Evolutionary conservation across 331 rosid species (phyloP).

Genomic region (Dryas integrifolia): DNA sequence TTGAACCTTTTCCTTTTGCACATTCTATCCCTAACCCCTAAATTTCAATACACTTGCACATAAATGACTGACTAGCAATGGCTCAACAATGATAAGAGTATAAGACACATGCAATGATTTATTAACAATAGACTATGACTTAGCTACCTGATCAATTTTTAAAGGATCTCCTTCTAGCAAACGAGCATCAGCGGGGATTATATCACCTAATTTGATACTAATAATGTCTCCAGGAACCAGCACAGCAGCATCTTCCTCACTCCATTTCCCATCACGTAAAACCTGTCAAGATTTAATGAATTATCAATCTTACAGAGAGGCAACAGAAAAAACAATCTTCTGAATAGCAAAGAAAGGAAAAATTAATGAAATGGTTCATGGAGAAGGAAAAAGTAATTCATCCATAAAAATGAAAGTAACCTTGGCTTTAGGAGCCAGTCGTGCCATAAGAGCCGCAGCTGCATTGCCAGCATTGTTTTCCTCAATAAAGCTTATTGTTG

Average conservation of each 20-base stretch:
- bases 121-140: not conserved
- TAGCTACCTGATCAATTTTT: slow-evolving; percentile 30
- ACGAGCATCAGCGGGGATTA: slow-evolving; percentile 40
- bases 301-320: not conserved
- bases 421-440: slow-evolving; percentile 45
- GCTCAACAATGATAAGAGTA: not conserved
- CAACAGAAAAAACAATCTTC: not conserved
- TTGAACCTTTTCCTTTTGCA: not conserved
- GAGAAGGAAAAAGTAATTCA: not conserved
- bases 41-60: not conserved
- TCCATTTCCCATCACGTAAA: slow-evolving; percentile 35
- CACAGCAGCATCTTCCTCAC: slow-evolving; percentile 36
- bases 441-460: slow-evolving; percentile 39
- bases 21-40: not conserved
- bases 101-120: no score
- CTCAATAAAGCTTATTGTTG: slow-evolving; percentile 39
- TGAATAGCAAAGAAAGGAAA: not conserved
- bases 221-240: slow-evolving; percentile 39
- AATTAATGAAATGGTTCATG: not conserved
- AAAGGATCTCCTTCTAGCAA: slow-evolving; percentile 36
- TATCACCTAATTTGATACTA: slow-evolving; percentile 37
- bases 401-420: slow-evolving; percentile 13
- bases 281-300: slow-evolving; percentile 14
- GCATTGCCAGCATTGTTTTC: slow-evolving; percentile 44
- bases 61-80: not conserved